phyloP scores from a whole-genome alignment of 2,329 filamentous ascomycete species.

The Diaporthe vaccinii region DNA sequence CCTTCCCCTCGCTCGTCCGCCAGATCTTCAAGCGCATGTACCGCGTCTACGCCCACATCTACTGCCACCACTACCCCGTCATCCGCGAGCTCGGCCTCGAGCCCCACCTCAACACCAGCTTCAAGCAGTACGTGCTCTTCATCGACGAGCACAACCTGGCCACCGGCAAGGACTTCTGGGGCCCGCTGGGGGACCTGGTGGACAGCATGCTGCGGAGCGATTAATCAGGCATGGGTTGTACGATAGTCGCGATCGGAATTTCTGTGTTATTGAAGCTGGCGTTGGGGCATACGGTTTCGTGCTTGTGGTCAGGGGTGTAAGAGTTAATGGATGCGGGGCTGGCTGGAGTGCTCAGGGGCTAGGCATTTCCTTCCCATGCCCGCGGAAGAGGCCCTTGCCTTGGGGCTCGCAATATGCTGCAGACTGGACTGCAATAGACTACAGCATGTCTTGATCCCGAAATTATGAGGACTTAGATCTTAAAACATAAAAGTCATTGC shows the following conservation, averaged over 20 bases:
- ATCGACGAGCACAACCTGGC: constrained; percentile 96
- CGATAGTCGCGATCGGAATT: constrained; percentile 1
- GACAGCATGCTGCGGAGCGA: constrained; percentile 98
- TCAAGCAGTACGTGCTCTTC: constrained; percentile 99
- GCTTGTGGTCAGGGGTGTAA: constrained; percentile 39
- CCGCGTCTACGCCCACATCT: constrained; percentile 98
- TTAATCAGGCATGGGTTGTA: constrained; percentile 55
- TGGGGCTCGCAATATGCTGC: constrained; percentile 17
- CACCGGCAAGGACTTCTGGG: constrained; percentile 97
- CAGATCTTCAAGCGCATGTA: constrained; percentile 99
- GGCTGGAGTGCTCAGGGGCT: not conserved
- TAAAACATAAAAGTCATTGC: not conserved
- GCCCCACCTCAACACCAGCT: constrained; percentile 97
- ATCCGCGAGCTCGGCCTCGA: constrained; percentile 95
- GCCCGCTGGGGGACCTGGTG: constrained; percentile 92
- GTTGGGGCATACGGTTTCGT: constrained; percentile 37
- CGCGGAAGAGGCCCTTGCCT: not conserved
- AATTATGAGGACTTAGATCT: constrained; percentile 10
- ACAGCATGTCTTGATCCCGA: constrained; percentile 3
- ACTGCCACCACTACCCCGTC: constrained; percentile 99
- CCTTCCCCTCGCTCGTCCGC: constrained; percentile 87
- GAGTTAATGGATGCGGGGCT: constrained; percentile 7
- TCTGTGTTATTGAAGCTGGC: constrained; percentile 35
- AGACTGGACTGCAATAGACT: constrained; percentile 26
- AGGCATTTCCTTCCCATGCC: not conserved